Evolutionary conservation across 352 stramenopile genomes (phyloP).

Genomic region (Pythium oligandrum): DNA sequence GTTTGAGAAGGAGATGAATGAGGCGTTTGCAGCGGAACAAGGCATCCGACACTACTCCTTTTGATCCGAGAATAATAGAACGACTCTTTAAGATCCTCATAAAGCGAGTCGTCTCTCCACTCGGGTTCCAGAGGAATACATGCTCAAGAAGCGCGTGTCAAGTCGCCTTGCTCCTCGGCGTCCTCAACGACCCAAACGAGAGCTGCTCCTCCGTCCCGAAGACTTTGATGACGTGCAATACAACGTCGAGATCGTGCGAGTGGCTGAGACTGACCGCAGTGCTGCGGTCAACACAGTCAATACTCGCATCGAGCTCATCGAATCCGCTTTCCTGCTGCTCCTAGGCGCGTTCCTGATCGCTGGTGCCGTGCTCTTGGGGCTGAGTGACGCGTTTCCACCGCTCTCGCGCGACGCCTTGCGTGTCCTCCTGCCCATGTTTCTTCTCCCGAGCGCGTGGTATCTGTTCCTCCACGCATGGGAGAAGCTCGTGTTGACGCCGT

Average conservation of each 20-base stretch:
- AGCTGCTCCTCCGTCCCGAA: slow-evolving; percentile 27
- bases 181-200: no score
- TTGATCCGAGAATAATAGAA: slow-evolving; percentile 8
- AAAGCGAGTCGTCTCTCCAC: no score
- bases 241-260: slow-evolving; percentile 48
- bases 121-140: no score
- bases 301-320: slow-evolving; percentile 25
- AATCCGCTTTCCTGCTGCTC: slow-evolving; percentile 29
- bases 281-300: slow-evolving; percentile 6
- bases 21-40: slow-evolving; percentile 57
- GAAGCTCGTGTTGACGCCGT: slow-evolving; percentile 15
- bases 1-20: slow-evolving; percentile 72
- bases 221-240: slow-evolving; percentile 68
- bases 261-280: slow-evolving; percentile 13
- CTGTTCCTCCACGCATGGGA: slow-evolving; percentile 47
- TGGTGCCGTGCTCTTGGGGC: slow-evolving; percentile 29
- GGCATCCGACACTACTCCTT: slow-evolving; percentile 46
- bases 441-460: slow-evolving; percentile 44
- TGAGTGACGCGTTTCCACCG: slow-evolving; percentile 26
- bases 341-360: slow-evolving; percentile 19
- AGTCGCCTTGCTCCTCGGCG: no score
- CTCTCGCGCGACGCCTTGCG: slow-evolving; percentile 29
- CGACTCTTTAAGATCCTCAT: background rate
- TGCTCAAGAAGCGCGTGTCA: no score
- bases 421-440: slow-evolving; percentile 40